These are phyloP conservation scores for Penicillium sp. DNA, from an alignment of 2,329 filamentous ascomycete genomes.

Conservation along the genomic window DNA sequence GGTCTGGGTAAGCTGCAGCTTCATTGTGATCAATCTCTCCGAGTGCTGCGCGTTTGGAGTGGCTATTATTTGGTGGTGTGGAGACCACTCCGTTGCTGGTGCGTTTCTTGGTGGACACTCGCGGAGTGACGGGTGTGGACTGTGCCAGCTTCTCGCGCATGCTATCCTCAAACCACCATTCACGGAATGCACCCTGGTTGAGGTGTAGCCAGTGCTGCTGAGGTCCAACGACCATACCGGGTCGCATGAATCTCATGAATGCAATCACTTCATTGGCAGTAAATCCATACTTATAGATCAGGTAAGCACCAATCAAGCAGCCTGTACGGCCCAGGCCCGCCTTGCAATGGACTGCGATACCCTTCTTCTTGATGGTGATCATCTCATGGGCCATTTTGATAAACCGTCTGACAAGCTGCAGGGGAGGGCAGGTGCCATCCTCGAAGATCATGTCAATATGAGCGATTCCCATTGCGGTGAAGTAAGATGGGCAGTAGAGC, in stretches of 20 bases:
- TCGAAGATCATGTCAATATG: slow-evolving; percentile 99
- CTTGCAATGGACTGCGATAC: slow-evolving; percentile 97
- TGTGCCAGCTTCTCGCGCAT: slow-evolving; percentile 79
- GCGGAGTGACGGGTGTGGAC: slow-evolving; percentile 56
- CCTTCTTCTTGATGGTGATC: slow-evolving; percentile 85
- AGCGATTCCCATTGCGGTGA: slow-evolving; percentile 89
- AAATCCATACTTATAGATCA: slow-evolving; percentile 96
- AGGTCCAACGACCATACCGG: slow-evolving; percentile 97
- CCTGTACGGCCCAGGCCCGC: slow-evolving; percentile 92
- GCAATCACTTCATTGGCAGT: slow-evolving; percentile 96
- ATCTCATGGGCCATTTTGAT: slow-evolving; percentile 92
- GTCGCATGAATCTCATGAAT: slow-evolving; percentile 98
- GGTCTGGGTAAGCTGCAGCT: slow-evolving; percentile 56
- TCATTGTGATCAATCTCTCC: slow-evolving; percentile 89
- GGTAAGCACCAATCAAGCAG: slow-evolving; percentile 92
- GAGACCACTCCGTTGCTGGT: slow-evolving; percentile 68
- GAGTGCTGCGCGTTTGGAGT: slow-evolving; percentile 76
- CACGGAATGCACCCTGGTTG: slow-evolving; percentile 94
- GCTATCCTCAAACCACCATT: slow-evolving; percentile 85
- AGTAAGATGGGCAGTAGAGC: slow-evolving; percentile 95
- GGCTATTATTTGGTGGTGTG: slow-evolving; percentile 78
- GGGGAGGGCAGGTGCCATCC: slow-evolving; percentile 89
- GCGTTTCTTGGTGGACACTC: slow-evolving; percentile 58
- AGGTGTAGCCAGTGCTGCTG: slow-evolving; percentile 99
- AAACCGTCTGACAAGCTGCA: slow-evolving; percentile 88